phyloP scores from a whole-genome alignment of 495 filamentous ascomycete genomes.

The Neurospora sp. region DNA sequence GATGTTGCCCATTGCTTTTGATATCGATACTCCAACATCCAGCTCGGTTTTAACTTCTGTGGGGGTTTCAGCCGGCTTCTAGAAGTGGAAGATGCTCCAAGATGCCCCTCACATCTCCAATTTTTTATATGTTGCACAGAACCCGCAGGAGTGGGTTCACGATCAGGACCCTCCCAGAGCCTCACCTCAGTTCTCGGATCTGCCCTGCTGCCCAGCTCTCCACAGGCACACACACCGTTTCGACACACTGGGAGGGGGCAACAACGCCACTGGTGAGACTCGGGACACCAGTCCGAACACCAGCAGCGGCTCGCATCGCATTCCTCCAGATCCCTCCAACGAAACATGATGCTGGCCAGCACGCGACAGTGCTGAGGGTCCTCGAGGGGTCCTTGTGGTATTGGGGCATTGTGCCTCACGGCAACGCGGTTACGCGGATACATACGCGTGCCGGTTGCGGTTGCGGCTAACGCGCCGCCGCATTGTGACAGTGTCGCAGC shows the following conservation, averaged over 20 bases:
- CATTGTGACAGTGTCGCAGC: not conserved
- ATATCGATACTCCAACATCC: constrained; percentile 4
- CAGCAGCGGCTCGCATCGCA: not conserved
- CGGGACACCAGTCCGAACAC: not conserved
- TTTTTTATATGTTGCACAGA: constrained; percentile 29
- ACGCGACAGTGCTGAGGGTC: not conserved
- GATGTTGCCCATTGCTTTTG: constrained; percentile 4
- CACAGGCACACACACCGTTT: constrained; percentile 16
- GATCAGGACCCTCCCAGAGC: constrained; percentile 31
- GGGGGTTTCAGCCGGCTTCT: constrained; percentile 12
- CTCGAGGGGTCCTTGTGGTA: not conserved
- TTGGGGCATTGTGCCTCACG: not conserved
- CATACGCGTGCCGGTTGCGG: not conserved
- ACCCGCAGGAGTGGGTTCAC: constrained; percentile 30
- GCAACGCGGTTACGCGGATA: not conserved
- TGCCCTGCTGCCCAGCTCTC: constrained; percentile 15
- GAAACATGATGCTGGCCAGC: not conserved
- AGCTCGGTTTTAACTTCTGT: not conserved
- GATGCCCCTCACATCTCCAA: constrained; percentile 21
- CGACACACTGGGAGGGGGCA: constrained; percentile 12
- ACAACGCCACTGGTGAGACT: constrained; percentile 10
- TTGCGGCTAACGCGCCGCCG: not conserved
- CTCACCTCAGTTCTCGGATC: constrained; percentile 24
- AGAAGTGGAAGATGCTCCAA: constrained; percentile 9
- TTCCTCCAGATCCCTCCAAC: not conserved